Conservation (phyloP, 164 flowering plant species). For the Santalum album region DNA sequence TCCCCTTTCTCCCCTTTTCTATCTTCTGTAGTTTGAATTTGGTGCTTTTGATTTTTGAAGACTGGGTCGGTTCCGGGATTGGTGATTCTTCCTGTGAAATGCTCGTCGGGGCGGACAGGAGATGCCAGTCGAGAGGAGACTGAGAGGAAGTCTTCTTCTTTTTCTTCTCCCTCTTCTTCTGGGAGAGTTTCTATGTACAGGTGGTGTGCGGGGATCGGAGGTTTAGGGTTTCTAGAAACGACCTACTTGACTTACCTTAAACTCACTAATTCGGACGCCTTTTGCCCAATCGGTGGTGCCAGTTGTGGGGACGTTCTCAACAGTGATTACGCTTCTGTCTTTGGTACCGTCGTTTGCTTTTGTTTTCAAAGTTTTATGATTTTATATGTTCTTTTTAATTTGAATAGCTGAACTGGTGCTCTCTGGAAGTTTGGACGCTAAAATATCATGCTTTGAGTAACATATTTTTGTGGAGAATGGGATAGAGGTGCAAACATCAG, state of each 20-base stretch:
- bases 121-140: constrained; percentile 13
- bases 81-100: constrained; percentile 27
- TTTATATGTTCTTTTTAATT: no score
- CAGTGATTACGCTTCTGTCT: constrained; percentile 71
- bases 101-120: constrained; percentile 16
- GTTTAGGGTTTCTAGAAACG: constrained; percentile 71
- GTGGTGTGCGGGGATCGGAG: constrained; percentile 68
- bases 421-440: no score
- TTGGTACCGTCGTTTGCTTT: constrained; percentile 34
- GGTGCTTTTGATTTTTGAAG: constrained; percentile 2
- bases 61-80: constrained; percentile 17
- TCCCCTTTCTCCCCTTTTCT: no score
- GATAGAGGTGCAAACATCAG: no score
- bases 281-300: constrained; percentile 78
- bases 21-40: background rate
- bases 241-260: constrained; percentile 78
- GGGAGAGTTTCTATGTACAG: constrained; percentile 35
- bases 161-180: constrained; percentile 16
- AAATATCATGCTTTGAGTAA: no score
- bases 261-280: constrained; percentile 58
- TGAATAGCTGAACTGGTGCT: no score
- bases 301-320: constrained; percentile 69
- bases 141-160: background rate
- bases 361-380: no score
- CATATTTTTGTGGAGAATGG: no score